Percentiles rank a stretch among this genome's conserved stretches.
Conservation (phyloP, 495 filamentous ascomycete species). For the Penicillium lagena region DNA sequence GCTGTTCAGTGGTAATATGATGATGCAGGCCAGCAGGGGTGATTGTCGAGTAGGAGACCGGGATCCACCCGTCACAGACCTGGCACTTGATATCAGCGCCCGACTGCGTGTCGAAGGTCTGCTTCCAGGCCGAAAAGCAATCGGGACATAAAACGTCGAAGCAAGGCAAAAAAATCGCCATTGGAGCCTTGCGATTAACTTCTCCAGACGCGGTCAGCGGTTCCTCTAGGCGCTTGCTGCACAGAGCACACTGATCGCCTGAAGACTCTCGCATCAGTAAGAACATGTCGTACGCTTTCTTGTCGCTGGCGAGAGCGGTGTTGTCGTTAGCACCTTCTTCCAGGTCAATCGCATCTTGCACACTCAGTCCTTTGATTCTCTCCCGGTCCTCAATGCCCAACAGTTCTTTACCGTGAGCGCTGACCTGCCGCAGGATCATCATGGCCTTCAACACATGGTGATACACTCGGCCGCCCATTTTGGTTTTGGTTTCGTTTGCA, state of each 20-base stretch:
- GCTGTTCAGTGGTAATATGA: constrained; percentile 41
- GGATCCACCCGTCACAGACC: constrained; percentile 57
- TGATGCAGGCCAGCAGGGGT: constrained; percentile 56
- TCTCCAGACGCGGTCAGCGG: constrained; percentile 36
- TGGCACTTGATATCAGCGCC: constrained; percentile 46
- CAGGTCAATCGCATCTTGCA: constrained; percentile 77
- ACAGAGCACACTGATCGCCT: constrained; percentile 62
- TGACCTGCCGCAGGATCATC: constrained; percentile 81
- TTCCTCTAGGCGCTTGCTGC: constrained; percentile 54
- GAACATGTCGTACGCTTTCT: constrained; percentile 75
- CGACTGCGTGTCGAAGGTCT: constrained; percentile 14
- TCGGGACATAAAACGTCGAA: constrained; percentile 72
- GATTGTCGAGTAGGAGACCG: constrained; percentile 55
- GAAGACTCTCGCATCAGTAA: constrained; percentile 73
- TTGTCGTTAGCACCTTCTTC: constrained; percentile 65
- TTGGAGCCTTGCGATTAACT: constrained; percentile 50
- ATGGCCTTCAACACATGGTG: constrained; percentile 88
- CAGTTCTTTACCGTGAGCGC: constrained; percentile 85
- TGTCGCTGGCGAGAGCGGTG: constrained; percentile 46
- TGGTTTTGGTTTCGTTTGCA: constrained; percentile 44
- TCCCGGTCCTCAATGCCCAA: constrained; percentile 76
- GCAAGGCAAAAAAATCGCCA: constrained; percentile 78
- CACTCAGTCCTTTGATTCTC: constrained; percentile 68
- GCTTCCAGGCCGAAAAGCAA: constrained; percentile 51
- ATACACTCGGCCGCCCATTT: constrained; percentile 74